Conservation (phyloP, 2,329 filamentous ascomycete species). For the Hypoxylon sp. region DNA sequence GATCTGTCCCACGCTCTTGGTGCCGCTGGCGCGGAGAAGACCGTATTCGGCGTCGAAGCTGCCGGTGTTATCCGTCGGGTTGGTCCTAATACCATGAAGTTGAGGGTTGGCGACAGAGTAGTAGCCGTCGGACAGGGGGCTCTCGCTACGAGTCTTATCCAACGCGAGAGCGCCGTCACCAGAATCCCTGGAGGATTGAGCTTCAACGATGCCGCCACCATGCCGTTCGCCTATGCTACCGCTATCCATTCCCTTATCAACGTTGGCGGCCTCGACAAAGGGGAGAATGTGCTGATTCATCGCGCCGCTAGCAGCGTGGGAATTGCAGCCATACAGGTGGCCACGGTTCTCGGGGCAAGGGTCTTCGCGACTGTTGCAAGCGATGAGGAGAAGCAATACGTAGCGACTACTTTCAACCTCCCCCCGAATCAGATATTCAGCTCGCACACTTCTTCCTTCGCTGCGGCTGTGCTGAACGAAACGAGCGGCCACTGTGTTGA, state of each 20-base stretch:
- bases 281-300: constrained; percentile 36
- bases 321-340: not conserved
- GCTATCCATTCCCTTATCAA: constrained; percentile 20
- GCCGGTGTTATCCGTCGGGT: constrained; percentile 25
- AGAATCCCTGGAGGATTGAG: constrained; percentile 30
- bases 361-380: too few species aligned
- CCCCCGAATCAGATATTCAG: too few species aligned
- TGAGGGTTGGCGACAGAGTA: constrained; percentile 26
- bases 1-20: too few species aligned
- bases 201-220: constrained; percentile 34
- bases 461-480: too few species aligned
- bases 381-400: too few species aligned
- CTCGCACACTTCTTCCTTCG: too few species aligned
- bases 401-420: too few species aligned
- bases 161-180: not conserved
- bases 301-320: constrained; percentile 28
- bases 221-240: constrained; percentile 24
- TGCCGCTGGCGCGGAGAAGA: too few species aligned
- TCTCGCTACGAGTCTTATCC: not conserved
- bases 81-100: constrained; percentile 32
- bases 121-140: constrained; percentile 40
- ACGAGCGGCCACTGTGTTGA: too few species aligned
- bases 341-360: not conserved
- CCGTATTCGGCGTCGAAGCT: constrained; percentile 26
- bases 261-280: constrained; percentile 14